Evolutionary conservation across 1,139 yeast genomes (phyloP).

Genomic region (Yamadazyma kanchanaburiensis): DNA sequence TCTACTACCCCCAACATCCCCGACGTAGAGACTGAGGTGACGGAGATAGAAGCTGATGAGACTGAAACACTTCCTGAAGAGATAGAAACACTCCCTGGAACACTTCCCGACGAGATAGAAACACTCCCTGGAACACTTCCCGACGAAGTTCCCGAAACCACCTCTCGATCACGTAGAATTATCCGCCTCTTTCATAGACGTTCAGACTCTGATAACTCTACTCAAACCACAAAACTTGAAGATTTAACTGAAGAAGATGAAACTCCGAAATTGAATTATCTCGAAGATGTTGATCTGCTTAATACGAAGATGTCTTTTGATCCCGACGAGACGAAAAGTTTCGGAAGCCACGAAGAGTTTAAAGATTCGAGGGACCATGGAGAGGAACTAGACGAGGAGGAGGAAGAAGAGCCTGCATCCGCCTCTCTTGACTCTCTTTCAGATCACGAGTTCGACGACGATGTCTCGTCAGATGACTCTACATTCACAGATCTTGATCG

Average conservation of each 20-base stretch:
- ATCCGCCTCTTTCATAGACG: no score
- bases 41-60: no score
- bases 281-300: slow-evolving; percentile 15
- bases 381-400: slow-evolving; percentile 14
- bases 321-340: no score
- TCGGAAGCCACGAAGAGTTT: not conserved
- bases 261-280: slow-evolving; percentile 11
- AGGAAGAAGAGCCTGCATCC: no score
- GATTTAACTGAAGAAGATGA: not conserved
- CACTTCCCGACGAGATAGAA: no score
- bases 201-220: slow-evolving; percentile 14
- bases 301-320: not conserved
- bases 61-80: no score
- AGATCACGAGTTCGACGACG: slow-evolving; percentile 22
- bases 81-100: no score
- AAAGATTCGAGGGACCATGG: slow-evolving; percentile 9
- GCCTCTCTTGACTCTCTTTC: slow-evolving; percentile 18
- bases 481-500: slow-evolving; percentile 46
- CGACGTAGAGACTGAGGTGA: no score
- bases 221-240: slow-evolving; percentile 10
- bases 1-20: no score
- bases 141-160: no score
- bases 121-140: no score
- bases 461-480: slow-evolving; percentile 34
- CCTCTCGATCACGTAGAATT: no score